Percentiles rank a stretch among this genome's conserved stretches.
phyloP scores from a whole-genome alignment of 2,329 filamentous ascomycete genomes.

The Pyrenophora teres region DNA sequence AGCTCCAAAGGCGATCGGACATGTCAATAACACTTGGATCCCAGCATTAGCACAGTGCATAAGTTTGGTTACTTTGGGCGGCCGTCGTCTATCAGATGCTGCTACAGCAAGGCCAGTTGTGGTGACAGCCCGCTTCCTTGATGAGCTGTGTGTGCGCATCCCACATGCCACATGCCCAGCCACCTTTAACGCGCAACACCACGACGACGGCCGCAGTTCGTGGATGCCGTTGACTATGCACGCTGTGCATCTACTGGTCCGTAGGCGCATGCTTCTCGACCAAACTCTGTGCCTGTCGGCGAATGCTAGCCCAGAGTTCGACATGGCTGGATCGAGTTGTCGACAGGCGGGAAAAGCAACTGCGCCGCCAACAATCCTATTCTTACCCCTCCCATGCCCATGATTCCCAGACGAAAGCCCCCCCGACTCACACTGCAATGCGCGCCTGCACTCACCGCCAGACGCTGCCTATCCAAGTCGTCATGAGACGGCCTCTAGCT shows the following conservation, averaged over 20 bases:
- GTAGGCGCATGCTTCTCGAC: conserved; percentile 3
- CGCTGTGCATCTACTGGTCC: conserved; percentile 1
- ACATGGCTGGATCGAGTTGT: conserved; percentile 4
- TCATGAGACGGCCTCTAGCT: conserved; percentile 8
- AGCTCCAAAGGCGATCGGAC: background rate
- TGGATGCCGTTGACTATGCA: conserved; percentile 16
- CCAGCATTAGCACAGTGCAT: too few relatives aligned
- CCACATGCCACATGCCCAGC: background rate
- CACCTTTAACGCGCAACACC: conserved; percentile 6
- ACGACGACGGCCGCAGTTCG: conserved; percentile 12
- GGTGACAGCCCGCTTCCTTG: conserved; percentile 2
- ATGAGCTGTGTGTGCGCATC: background rate
- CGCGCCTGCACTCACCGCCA: conserved; percentile 8
- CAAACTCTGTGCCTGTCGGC: conserved; percentile 3
- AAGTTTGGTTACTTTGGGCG: background rate
- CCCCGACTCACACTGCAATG: too few relatives aligned
- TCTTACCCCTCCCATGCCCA: conserved; percentile 8
- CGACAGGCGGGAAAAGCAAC: conserved; percentile 4
- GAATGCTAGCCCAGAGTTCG: conserved; percentile 9
- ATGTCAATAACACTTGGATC: background rate
- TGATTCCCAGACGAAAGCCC: background rate
- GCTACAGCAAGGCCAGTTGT: too few relatives aligned
- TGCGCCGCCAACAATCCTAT: conserved; percentile 2
- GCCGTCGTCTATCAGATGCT: background rate
- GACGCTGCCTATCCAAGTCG: background rate